Percentiles rank a stretch among this genome's conserved stretches.
Conservation (phyloP, 1,139 yeast genomes). For the Diutina siamensis region DNA sequence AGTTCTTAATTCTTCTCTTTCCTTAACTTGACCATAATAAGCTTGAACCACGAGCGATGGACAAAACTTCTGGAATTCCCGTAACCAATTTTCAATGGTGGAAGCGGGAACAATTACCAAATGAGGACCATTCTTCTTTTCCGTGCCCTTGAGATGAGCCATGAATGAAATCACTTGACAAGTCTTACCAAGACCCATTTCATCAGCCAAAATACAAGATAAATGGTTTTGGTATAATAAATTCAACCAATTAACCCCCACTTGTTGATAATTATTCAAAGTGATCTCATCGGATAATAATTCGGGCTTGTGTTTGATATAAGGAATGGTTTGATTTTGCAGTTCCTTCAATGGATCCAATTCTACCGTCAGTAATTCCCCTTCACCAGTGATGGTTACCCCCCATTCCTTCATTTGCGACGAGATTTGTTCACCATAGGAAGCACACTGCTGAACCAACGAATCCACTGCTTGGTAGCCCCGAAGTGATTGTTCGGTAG, state of each 20-base stretch:
- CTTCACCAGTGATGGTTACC: slow-evolving; percentile 53
- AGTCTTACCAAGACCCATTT: slow-evolving; percentile 96
- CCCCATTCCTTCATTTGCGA: slow-evolving; percentile 82
- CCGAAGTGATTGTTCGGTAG: slow-evolving; percentile 52
- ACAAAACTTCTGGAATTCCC: slow-evolving; percentile 86
- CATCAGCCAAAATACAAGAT: slow-evolving; percentile 94
- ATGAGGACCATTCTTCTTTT: slow-evolving; percentile 53
- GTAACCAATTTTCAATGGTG: slow-evolving; percentile 91
- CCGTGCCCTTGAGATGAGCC: slow-evolving; percentile 64
- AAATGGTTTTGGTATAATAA: slow-evolving; percentile 64
- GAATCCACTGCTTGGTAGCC: slow-evolving; percentile 95
- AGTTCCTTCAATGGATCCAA: slow-evolving; percentile 18
- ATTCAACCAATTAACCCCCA: slow-evolving; percentile 89
- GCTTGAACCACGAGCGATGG: slow-evolving; percentile 79
- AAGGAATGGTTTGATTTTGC: slow-evolving; percentile 16
- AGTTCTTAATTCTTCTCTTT: slow-evolving; percentile 75
- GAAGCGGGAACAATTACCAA: slow-evolving; percentile 90
- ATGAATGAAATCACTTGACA: slow-evolving; percentile 93
- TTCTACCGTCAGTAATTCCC: slow-evolving; percentile 47
- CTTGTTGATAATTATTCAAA: slow-evolving; percentile 83
- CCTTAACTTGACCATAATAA: slow-evolving; percentile 79
- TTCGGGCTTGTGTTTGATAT: slow-evolving; percentile 62
- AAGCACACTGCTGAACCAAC: slow-evolving; percentile 71
- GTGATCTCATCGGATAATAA: slow-evolving; percentile 51
- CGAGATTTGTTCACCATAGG: slow-evolving; percentile 61